Evolutionary conservation across 352 stramenopile species (phyloP), one percentile per base, ranked within the genome.

Genomic region (Aphanomyces astaci): DNA sequence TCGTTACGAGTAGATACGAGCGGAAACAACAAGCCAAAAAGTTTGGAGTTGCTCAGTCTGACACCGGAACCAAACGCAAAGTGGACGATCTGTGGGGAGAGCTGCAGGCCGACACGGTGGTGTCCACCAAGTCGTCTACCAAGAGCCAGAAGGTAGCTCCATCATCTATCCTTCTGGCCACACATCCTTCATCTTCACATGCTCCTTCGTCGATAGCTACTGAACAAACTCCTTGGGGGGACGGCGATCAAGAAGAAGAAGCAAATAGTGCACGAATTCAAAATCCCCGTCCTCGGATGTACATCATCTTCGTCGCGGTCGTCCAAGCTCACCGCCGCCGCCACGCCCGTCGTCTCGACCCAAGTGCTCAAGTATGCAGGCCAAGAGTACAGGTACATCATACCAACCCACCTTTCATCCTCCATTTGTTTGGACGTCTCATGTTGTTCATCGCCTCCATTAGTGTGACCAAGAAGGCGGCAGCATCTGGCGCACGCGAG

Each of bases 301-400:
- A 84, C 92, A 55, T 71, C 74, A 2, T 89, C 84, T 52, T 80
- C 72, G 48, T 76, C 75, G 9, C 75, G 84, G 13, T 43, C 52
- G 10, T 66, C 66, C 19, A 72, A 63, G 1, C 36, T 65, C 0
- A 71, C 71, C 1, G 28, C 69, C n/a, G 68, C 74, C 19, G 55
- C 74, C 13, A 80, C 80, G 25, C 11, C 36, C 33, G 60, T 27
- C 19, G 36, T 43, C 7, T 69, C 80, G 69, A 78, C 84, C 0
- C 63, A 89, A 46, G 75, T 92, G 33, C 76, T 96, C 54, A 94
- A 94, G 71, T 96, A 92, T 71, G 88, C 88, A 19, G 88, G 88
- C 4, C 71, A 90, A 27, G 81, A 92, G 66, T 95, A 95, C 72
- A 72, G 92, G 79, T 84, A 84, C n/a, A n/a, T n/a, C n/a, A n/a